Evolutionary conservation across 441 rosid species (phyloP), one percentile per base, ranked within the genome.

Genomic region (Populus hybrid): DNA sequence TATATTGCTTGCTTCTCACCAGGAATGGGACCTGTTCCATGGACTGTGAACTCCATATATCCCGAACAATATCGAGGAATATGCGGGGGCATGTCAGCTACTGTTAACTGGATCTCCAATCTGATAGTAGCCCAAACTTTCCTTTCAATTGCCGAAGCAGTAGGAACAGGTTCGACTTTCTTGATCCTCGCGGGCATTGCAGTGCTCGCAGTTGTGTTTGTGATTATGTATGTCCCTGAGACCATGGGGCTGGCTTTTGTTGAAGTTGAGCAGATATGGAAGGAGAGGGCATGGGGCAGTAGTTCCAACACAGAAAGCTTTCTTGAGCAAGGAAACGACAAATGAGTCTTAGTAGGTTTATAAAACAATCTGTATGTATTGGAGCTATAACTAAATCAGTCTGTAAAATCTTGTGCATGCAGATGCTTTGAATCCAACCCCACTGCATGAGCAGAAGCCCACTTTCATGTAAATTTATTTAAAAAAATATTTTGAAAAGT

Each of bases 1-100:
- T 93, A 94, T 84, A 94, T 94, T 64, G 89, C 91, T 28, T 93
- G 87, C 86, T 94, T 93, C 78, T 75, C 99, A 36, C 99, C 99
- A 0, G 99, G 99, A 75, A 94, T 94, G 99, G 99, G 99, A 81
- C 97, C 97, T 1, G 98, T 94, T 24, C 98, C 98, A n/a, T 94
- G 98, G 98, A 91, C 97, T 0, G 91, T 94, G 46, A 94, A 93
- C 89, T 91, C 98, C 89, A 85, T 92, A 81, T 94, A 94, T 74
- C 99, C 97, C 0, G 91, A 92, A 82, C 93, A 89, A 38, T 93
- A 90, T 80, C 82, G 97, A 69, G 99, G 97, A 57, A 87, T 90
- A 36, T 94, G 99, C 1, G 97, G 99, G 4, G 99, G 99, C 10
- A 92, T 94, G 97, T 90, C 97, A 1, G 99, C 99, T 11, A 94